phyloP scores from a whole-genome alignment of 352 stramenopile species.

The Phytophthora sojae region DNA sequence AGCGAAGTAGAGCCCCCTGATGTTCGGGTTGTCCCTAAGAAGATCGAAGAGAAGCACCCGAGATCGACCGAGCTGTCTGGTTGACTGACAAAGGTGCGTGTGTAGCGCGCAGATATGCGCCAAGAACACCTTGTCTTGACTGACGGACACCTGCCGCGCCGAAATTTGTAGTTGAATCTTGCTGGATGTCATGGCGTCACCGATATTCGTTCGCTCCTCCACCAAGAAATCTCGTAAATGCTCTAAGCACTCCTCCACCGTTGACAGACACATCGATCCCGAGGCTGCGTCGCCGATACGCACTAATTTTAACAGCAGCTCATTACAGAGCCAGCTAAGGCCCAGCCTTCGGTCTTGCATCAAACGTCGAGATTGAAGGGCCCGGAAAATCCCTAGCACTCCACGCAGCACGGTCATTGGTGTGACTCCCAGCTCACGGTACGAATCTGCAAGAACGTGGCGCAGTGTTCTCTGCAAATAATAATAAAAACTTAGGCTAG shows the following conservation, averaged over 20 bases:
- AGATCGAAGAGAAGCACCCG: conserved; percentile 61
- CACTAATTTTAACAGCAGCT: conserved; percentile 35
- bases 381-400: conserved; percentile 36
- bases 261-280: conserved; percentile 3
- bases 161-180: conserved; percentile 9
- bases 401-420: conserved; percentile 34
- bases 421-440: conserved; percentile 24
- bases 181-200: conserved; percentile 12
- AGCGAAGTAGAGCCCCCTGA: conserved; percentile 54
- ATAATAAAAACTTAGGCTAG: neutral
- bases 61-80: conserved; percentile 28
- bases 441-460: conserved; percentile 25
- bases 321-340: conserved; percentile 36
- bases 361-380: conserved; percentile 35
- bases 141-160: conserved; percentile 21
- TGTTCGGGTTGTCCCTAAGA: conserved; percentile 44
- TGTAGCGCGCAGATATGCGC: conserved; percentile 51
- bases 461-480: conserved; percentile 34
- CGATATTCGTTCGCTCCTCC: conserved; percentile 18
- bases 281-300: neutral
- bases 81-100: conserved; percentile 40
- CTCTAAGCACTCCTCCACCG: conserved; percentile 39
- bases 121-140: conserved; percentile 52
- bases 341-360: conserved; percentile 28
- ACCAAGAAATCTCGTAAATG: conserved; percentile 33